Evolutionary conservation across 306 rosid species (phyloP), one percentile per base, ranked within the genome.

Genomic region (Quercus ilex): DNA sequence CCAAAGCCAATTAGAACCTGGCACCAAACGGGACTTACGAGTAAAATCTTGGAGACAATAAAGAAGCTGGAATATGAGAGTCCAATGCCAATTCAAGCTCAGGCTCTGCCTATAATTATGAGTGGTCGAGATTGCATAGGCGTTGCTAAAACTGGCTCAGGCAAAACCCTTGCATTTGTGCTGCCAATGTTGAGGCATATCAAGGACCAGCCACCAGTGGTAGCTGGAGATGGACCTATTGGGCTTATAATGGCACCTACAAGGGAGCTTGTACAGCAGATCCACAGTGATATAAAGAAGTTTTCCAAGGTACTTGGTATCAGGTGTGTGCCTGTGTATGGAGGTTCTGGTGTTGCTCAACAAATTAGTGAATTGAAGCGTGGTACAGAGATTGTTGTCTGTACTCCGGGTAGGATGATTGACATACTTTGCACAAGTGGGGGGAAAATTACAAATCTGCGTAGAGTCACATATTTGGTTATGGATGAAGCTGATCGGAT

Each of bases 341-440:
- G 98, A 77, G 98, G 97, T 76, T 94, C 98, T 79, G 98, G 98
- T 78, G 98, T 92, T 87, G 98, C 98, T 46, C 98, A 92, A 83
- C 98, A 94, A 87, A 94, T 94, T 55, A 94, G 98, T 85, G 97
- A 94, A 82, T 84, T 94, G 88, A 94, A 94, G 88, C 97, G 96
- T 49, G 98, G 98, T 69, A 72, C 97, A n/a, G 98, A 94, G 85
- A 91, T 94, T 74, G 98, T 94, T 46, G 98, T 92, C 76, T 94
- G 98, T 87, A 94, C 98, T 10, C 97, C 98, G 3, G 98, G 98
- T 70, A 92, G 97, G 85, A 94, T 94, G 98, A 94, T 94, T 80
- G 98, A 94, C 83, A 94, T 94, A 86, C 85, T 94, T 6, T 92
- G 98, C 83, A 94, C 98, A 63, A 94, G 98, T 74, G 92, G 94